phyloP scores from a whole-genome alignment of 306 rosid species.

The Vigna reflexopilosa region DNA sequence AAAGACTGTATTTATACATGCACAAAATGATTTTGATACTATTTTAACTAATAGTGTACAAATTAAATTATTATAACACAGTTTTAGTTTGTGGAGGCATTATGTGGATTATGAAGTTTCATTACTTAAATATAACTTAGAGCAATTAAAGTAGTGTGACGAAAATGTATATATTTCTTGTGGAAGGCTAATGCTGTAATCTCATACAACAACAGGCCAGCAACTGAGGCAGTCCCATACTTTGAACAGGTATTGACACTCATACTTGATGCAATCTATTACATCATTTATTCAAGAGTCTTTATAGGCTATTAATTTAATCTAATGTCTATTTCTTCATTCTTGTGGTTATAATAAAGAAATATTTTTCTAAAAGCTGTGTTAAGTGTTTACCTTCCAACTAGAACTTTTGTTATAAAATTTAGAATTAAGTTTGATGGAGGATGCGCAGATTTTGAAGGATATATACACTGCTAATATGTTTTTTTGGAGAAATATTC shows the following conservation, averaged over 20 bases:
- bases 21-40: conserved; percentile 20
- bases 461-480: background rate
- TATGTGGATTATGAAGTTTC: conserved; percentile 35
- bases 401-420: conserved; percentile 15
- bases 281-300: conserved; percentile 2
- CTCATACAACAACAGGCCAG: conserved; percentile 93
- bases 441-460: conserved; percentile 6
- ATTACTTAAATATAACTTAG: conserved; percentile 39
- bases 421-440: conserved; percentile 13
- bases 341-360: conserved; percentile 17
- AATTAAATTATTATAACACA: background rate
- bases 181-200: conserved; percentile 93
- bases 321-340: conserved; percentile 6
- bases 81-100: conserved; percentile 38
- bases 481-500: conserved; percentile 17
- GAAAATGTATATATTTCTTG: conserved; percentile 52
- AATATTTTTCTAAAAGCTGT: background rate
- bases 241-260: conserved; percentile 82
- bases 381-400: background rate
- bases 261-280: conserved; percentile 10
- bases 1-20: conserved; percentile 1
- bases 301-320: conserved; percentile 12
- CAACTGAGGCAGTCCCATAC: conserved; percentile 96
- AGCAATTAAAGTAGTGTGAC: conserved; percentile 55
- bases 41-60: conserved; percentile 4